Evolutionary conservation across 129 eudicot species (phyloP).

Genomic region (Tagetes patula): DNA sequence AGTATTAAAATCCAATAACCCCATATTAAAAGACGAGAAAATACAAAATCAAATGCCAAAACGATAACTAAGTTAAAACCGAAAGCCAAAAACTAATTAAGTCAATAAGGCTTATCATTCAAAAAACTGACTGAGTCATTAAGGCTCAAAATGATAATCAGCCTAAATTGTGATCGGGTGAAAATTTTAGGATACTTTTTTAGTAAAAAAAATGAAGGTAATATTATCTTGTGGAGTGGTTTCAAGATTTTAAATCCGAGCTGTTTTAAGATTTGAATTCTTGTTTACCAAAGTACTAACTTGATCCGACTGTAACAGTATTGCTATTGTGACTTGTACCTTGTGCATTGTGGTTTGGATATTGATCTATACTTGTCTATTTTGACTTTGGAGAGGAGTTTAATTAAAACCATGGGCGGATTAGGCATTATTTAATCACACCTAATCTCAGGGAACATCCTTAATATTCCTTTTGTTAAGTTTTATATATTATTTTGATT

Average conservation of each 20-base stretch:
- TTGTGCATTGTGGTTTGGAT: slow-evolving; percentile 4
- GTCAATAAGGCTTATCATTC: no score
- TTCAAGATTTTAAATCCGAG: slow-evolving; percentile 11
- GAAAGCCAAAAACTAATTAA: no score
- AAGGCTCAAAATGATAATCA: no score
- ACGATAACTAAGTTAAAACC: no score
- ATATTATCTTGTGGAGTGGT: slow-evolving; percentile 24
- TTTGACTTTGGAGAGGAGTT: background rate
- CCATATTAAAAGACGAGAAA: no score
- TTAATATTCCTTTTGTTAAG: background rate
- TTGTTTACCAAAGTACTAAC: background rate
- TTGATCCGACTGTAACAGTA: background rate
- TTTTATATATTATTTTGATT: background rate
- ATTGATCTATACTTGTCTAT: slow-evolving; percentile 5
- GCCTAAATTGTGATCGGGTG: no score
- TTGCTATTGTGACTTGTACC: background rate
- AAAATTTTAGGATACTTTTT: no score
- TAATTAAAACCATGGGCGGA: slow-evolving; percentile 31
- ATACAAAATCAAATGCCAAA: no score
- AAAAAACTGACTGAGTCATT: no score
- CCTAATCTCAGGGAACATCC: slow-evolving; percentile 18
- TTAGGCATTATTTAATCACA: slow-evolving; percentile 22
- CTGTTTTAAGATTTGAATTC: background rate
- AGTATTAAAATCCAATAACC: no score
- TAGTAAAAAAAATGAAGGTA: background rate